A percentile compares a stretch with the other conserved stretches of the same genome.
Conservation (phyloP, 202 grass and related monocot genomes). For the Schoenoplectus tabernaemontani region DNA sequence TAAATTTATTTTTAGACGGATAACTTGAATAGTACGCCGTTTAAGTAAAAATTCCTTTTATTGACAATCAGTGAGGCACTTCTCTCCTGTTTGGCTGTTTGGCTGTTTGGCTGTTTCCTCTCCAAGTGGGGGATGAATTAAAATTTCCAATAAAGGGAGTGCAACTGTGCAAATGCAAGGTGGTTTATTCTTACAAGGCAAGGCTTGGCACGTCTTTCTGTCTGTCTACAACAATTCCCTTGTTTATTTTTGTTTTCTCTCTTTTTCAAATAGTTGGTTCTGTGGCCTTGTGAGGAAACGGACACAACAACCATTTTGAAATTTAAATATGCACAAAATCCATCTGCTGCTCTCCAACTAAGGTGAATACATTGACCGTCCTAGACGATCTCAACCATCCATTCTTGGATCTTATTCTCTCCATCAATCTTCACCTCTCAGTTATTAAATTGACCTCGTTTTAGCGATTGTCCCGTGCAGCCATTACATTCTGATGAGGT, state of each 20-base stretch:
- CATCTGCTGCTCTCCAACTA: not conserved
- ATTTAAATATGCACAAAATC: not conserved
- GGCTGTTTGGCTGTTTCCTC: no score
- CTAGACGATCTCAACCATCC: not conserved
- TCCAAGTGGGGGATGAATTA: no score
- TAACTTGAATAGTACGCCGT: no score
- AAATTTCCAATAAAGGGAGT: not conserved
- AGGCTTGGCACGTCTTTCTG: not conserved
- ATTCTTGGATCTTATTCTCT: not conserved
- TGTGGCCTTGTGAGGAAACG: not conserved
- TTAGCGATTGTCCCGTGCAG: not conserved
- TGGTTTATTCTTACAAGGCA: slow-evolving; percentile 15
- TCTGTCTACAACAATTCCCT: not conserved
- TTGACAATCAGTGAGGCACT: no score
- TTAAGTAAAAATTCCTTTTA: no score
- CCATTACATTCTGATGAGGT: not conserved
- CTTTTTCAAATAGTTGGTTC: not conserved
- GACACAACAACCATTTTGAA: not conserved
- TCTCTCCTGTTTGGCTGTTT: no score
- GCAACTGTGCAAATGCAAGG: not conserved
- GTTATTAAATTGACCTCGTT: no score
- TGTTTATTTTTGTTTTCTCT: not conserved
- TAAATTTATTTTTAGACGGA: no score
- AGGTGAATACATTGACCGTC: not conserved
- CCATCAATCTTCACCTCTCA: not conserved